Base-by-base conservation (phyloP, 768 basidiomycete genomes). In the Calocera viscosa region DNA sequence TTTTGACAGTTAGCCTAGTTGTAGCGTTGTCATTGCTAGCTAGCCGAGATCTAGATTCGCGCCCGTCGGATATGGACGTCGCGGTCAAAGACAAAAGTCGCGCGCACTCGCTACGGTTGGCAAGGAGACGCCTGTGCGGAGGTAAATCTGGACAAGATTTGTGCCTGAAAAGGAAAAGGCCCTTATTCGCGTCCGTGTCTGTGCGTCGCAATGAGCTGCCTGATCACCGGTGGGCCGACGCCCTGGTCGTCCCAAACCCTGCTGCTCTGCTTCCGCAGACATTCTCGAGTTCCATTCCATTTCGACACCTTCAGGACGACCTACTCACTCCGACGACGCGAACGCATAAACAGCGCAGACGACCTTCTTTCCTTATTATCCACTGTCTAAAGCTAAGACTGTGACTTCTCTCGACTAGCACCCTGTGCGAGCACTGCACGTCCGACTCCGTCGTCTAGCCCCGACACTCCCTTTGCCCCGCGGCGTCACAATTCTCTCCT, bases 161-260 rank as follows among this genome's bases (percentile, higher is more conserved):
- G 26, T 60, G 24, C 53, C 53, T 60, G 53, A 60, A 60, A 60
- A 60, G 53, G 53, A 60, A 60, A 60, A 30, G 53, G 19, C 5
- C 7, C 14, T 5, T 5, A 60, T 60, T 32, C 53, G 53, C 16
- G 53, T 60, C 53, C 53, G 53, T 60, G 53, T 60, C 26, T 28
- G 19, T 19, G 16, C 7, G 5, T 24, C 16, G 43, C 43, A 47
- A 3, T 47, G 43, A 24, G 43, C 43, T 38, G 7, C 35, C 35
- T 38, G 35, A 38, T 38, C 35, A 5, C 35, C 35, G 35, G 35
- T 38, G 35, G 35, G 35, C 35, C 35, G 35, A 38, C 35, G 35
- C 35, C 35, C 35, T 24, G 43, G 43, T 60, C 53, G 16, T 60
- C 53, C 26, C 53, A 12, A 28, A 16, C 53, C 53, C 53, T 47